Conservation (phyloP, 2,329 filamentous ascomycete genomes). For the Pseudocercospora cruenta region DNA sequence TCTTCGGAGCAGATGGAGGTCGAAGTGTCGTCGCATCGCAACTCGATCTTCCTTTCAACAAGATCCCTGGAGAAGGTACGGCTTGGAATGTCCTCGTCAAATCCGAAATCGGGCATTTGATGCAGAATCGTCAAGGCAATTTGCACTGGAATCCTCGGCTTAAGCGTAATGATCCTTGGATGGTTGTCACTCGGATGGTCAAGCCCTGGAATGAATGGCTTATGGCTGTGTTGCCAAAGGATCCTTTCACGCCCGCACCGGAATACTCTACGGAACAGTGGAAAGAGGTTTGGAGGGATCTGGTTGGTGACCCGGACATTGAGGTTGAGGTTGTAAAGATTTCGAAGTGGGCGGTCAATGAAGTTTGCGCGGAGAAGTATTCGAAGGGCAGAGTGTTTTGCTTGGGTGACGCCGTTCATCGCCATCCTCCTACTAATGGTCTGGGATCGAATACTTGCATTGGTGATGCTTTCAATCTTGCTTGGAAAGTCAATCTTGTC, state of each 20-base stretch:
- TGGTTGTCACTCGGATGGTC: slow-evolving; percentile 59
- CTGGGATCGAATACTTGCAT: slow-evolving; percentile 60
- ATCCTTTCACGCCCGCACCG: too few relatives aligned
- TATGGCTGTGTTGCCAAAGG: too few relatives aligned
- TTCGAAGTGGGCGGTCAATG: slow-evolving; percentile 62
- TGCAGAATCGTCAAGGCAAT: slow-evolving; percentile 50
- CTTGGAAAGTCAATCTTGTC: slow-evolving; percentile 41
- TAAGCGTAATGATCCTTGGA: slow-evolving; percentile 10
- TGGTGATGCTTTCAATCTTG: slow-evolving; percentile 42
- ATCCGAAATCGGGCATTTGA: slow-evolving; percentile 59
- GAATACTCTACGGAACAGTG: too few relatives aligned
- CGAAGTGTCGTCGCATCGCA: slow-evolving; percentile 45
- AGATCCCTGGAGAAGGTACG: too few relatives aligned
- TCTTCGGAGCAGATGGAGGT: slow-evolving; percentile 60
- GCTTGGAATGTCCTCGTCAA: slow-evolving; percentile 48
- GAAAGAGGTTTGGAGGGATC: too few relatives aligned
- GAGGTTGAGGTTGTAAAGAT: slow-evolving; percentile 53
- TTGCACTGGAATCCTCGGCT: slow-evolving; percentile 53
- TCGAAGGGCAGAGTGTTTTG: slow-evolving; percentile 53
- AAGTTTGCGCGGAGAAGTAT: slow-evolving; percentile 60
- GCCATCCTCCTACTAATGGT: slow-evolving; percentile 61
- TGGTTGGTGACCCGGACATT: not conserved
- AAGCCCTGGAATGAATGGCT: slow-evolving; percentile 61
- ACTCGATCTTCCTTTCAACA: slow-evolving; percentile 39
- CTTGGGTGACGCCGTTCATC: slow-evolving; percentile 61